Base-by-base conservation (phyloP, 1,284 basidiomycete species). In the Gomphus bonarii region DNA sequence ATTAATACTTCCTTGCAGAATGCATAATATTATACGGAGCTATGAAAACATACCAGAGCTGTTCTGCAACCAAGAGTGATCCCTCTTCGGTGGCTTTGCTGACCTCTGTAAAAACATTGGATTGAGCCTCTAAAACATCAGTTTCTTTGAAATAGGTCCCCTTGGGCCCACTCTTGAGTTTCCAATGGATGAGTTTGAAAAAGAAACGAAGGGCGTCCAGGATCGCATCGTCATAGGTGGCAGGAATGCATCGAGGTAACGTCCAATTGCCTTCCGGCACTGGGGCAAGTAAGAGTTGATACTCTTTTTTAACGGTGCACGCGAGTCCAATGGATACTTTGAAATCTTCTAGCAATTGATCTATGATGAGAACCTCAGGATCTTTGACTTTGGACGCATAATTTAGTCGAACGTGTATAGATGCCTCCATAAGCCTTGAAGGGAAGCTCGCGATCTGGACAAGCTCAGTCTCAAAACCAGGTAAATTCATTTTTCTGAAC, bases 111-210 rank as follows among this genome's bases (percentile, higher is more conserved):
- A 99, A 85, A 46, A 97, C 97, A 44, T 88, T 85, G 91, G 95
- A 97, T 65, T 99, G 95, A 22, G 88, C 88, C 68, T 99, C 97
- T 33, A 99, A 79, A 25, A 98, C 85, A 67, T 99, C 97, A 0
- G 95, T 97, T 74, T 99, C 95, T 66, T 97, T 95, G 74, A 97
- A 97, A 70, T 95, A 91, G 54, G 95, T 89, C 25, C 88, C 88
- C 67, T 91, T 93, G 58, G 82, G 80, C n/a, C 89, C 90, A 61
- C 89, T 91, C 72, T 95, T 95, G 55, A 99, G 78, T 69, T 97
- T 97, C 86, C 88, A 93, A 64, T 97, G 91, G 31, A 99, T 84
- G 35, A 99, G 76, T 66, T 84, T 88, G 79, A 99, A 99, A 73
- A 99, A 97, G 68, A 87, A 87, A 9, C 84, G 80, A 62, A 99